Evolutionary conservation across 352 stramenopile genomes (phyloP).

Genomic region (Thalassiosira hispida): DNA sequence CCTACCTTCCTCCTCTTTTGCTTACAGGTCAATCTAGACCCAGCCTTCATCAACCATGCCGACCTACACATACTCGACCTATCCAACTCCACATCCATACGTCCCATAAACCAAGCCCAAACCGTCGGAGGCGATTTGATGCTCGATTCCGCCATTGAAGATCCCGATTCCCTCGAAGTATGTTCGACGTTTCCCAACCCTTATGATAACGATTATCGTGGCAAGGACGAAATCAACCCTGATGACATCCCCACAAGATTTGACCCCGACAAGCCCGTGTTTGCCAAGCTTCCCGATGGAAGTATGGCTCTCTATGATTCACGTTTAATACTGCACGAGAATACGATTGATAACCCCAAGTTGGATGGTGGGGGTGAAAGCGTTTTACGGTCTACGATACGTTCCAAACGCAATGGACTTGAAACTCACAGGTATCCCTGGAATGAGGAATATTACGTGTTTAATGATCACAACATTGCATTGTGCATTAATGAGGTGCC

Average conservation of each 20-base stretch:
- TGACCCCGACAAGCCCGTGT: constrained; percentile 55
- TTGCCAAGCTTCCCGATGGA: constrained; percentile 47
- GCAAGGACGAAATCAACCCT: constrained; percentile 36
- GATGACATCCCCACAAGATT: constrained; percentile 46
- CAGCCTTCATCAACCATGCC: constrained; percentile 42
- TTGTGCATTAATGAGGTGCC: constrained; percentile 59
- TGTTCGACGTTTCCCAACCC: constrained; percentile 54
- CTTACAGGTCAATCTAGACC: constrained; percentile 52
- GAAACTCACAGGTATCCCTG: constrained; percentile 9
- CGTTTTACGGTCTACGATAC: constrained; percentile 47
- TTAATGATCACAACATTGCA: constrained; percentile 61
- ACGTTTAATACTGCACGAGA: constrained; percentile 52
- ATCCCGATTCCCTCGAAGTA: no score
- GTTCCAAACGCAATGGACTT: constrained; percentile 35
- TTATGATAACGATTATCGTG: constrained; percentile 66
- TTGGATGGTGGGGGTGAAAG: constrained; percentile 48
- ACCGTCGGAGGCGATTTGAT: constrained; percentile 57
- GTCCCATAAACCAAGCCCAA: constrained; percentile 54
- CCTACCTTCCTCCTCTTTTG: no score
- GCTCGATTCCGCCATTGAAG: constrained; percentile 40
- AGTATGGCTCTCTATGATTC: constrained; percentile 56
- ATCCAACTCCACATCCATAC: constrained; percentile 12
- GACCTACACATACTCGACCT: constrained; percentile 53
- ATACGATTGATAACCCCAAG: constrained; percentile 49
- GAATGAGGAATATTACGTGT: constrained; percentile 26